phyloP scores from a whole-genome alignment of 257 asterid genomes.

The Solanum bulbocastanum region DNA sequence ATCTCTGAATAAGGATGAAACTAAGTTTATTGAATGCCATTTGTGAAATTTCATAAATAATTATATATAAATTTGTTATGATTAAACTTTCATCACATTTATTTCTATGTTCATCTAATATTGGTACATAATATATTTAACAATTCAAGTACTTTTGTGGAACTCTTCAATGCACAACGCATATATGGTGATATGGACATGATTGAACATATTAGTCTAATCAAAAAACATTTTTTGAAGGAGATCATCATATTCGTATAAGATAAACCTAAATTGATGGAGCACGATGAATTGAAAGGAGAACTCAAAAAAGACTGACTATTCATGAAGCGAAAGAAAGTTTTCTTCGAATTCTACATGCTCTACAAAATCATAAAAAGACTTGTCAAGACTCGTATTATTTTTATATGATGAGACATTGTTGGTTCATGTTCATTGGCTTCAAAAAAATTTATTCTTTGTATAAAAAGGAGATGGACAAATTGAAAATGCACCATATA shows the following conservation, averaged over 20 bases:
- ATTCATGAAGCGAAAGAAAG: not conserved
- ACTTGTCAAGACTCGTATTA: not conserved
- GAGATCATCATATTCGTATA: not conserved
- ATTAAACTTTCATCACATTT: not conserved
- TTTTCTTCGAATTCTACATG: not conserved
- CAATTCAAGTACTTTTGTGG: not conserved
- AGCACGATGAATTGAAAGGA: not conserved
- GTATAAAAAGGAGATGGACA: not conserved
- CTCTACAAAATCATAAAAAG: not conserved
- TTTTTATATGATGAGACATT: not conserved
- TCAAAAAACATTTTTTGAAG: not conserved
- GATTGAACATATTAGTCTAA: not conserved
- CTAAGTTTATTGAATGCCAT: not conserved
- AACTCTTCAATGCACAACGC: not conserved
- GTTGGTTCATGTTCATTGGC: not conserved
- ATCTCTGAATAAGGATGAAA: not conserved
- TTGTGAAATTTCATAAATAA: not conserved
- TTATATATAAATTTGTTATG: not conserved
- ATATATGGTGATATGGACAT: not conserved
- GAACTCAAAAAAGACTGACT: not conserved
- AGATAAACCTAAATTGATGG: not conserved
- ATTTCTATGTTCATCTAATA: not conserved
- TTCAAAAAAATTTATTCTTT: not conserved
- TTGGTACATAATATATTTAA: not conserved
- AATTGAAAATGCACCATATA: not conserved